Conservation (phyloP, 2,329 filamentous ascomycete genomes). For the Dactylonectria macrodidyma region DNA sequence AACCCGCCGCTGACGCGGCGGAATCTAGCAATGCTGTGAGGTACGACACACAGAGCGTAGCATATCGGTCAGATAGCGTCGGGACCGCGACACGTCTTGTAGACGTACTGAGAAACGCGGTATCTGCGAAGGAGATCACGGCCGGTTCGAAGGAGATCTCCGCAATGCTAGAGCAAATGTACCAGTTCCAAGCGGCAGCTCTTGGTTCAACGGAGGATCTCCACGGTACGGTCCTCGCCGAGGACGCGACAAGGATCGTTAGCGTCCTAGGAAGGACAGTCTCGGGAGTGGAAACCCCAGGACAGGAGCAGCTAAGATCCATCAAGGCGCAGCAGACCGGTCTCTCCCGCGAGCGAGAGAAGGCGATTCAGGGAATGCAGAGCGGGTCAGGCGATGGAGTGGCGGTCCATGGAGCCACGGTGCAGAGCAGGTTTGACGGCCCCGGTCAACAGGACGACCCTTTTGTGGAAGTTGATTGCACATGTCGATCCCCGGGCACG, state of each 20-base stretch:
- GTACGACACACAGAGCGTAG: neutral
- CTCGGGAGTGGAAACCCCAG: neutral
- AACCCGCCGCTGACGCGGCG: neutral
- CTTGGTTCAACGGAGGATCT: no score
- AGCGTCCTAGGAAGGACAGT: no score
- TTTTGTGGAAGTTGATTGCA: constrained; percentile 2
- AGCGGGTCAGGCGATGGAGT: no score
- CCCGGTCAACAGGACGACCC: constrained; percentile 14
- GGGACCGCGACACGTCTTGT: constrained; percentile 3
- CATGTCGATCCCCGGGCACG: neutral
- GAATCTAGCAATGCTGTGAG: neutral
- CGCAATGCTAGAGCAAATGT: constrained; percentile 6
- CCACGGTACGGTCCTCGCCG: no score
- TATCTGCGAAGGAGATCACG: neutral
- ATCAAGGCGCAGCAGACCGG: constrained; percentile 33
- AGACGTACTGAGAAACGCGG: constrained; percentile 8
- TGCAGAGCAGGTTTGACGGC: neutral
- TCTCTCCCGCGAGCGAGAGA: constrained; percentile 22
- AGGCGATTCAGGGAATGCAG: constrained; percentile 26
- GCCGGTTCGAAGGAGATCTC: constrained; percentile 12
- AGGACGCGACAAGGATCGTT: no score
- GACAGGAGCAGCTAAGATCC: constrained; percentile 15
- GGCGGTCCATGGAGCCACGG: no score
- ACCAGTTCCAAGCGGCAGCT: neutral
- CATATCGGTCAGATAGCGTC: neutral